A percentile compares a stretch with the other conserved stretches of the same genome.
These are phyloP conservation scores for Rhynchospora pubera DNA, from an alignment of 176 grass and related monocot species.

Conservation along the genomic window DNA sequence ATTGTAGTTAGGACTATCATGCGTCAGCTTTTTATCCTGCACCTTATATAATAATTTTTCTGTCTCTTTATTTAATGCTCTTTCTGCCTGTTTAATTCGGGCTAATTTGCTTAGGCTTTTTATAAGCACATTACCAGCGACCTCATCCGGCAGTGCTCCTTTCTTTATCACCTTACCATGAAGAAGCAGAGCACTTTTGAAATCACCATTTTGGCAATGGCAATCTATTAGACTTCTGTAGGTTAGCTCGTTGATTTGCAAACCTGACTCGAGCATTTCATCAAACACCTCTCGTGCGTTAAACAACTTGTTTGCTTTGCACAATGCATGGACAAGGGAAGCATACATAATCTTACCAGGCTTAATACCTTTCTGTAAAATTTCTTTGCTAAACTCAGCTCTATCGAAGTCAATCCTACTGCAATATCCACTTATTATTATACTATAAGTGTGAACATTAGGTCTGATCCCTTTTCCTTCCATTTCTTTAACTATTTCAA, in stretches of 20 bases:
- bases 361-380: constrained; percentile 43
- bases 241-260: constrained; percentile 60
- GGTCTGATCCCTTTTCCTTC: constrained; percentile 46
- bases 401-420: constrained; percentile 45
- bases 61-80: background rate
- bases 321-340: constrained; percentile 56
- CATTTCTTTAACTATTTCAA: constrained; percentile 34
- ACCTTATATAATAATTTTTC: constrained; percentile 54
- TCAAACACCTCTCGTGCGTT: constrained; percentile 43
- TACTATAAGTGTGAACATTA: constrained; percentile 63
- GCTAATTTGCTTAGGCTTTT: constrained; percentile 64
- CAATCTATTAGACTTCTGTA: constrained; percentile 60
- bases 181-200: constrained; percentile 42
- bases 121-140: constrained; percentile 67
- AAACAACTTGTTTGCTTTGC: constrained; percentile 35
- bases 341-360: constrained; percentile 65
- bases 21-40: constrained; percentile 49
- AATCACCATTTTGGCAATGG: constrained; percentile 52
- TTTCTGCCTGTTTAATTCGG: constrained; percentile 50
- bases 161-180: constrained; percentile 69
- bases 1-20: constrained; percentile 49
- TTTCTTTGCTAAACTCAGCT: constrained; percentile 53
- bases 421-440: constrained; percentile 49
- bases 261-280: constrained; percentile 51
- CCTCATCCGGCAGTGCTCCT: constrained; percentile 60